phyloP scores from a whole-genome alignment of 2,329 filamentous ascomycete genomes.

The Celoporthe dispersa region DNA sequence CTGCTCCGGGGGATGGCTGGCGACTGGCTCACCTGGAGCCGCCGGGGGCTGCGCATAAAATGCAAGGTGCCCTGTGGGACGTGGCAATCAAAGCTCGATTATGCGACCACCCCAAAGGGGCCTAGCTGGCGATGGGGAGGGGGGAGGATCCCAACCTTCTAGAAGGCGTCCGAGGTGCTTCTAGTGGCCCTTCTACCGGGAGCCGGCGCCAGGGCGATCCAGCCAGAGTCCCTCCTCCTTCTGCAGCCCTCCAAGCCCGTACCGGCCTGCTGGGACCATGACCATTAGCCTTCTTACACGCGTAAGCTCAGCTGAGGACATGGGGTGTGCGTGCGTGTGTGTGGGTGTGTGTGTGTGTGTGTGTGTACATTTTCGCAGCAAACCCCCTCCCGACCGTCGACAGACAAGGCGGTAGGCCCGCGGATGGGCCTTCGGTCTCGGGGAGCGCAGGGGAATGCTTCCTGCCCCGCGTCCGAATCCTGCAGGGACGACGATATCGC shows the following conservation, averaged over 20 bases:
- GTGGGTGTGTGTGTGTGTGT: too few species aligned
- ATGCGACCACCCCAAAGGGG: constrained; percentile 43
- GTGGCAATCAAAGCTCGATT: constrained; percentile 53
- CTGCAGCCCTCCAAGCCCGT: constrained; percentile 17
- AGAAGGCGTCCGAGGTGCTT: constrained; percentile 42
- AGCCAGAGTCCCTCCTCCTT: constrained; percentile 1
- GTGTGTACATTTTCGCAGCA: neutral
- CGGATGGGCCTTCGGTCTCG: neutral
- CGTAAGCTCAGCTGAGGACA: constrained; percentile 7
- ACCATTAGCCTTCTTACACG: neutral
- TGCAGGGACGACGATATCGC: neutral
- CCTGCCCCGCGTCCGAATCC: neutral
- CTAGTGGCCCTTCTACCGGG: constrained; percentile 37
- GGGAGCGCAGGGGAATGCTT: neutral
- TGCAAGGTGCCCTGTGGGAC: constrained; percentile 49
- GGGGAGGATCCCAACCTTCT: constrained; percentile 43
- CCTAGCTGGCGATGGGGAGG: constrained; percentile 37
- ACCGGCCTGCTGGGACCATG: constrained; percentile 18
- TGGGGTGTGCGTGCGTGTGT: neutral
- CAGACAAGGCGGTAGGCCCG: neutral
- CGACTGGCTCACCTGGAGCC: constrained; percentile 7
- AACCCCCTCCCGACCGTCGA: neutral
- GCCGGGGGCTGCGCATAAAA: constrained; percentile 49
- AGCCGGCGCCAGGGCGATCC: constrained; percentile 14
- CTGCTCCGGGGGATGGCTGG: constrained; percentile 28